Evolutionary conservation across 139 green algal genomes (phyloP), one percentile per base, ranked within the genome.

Genomic region (Tetradesmus obliquus): DNA sequence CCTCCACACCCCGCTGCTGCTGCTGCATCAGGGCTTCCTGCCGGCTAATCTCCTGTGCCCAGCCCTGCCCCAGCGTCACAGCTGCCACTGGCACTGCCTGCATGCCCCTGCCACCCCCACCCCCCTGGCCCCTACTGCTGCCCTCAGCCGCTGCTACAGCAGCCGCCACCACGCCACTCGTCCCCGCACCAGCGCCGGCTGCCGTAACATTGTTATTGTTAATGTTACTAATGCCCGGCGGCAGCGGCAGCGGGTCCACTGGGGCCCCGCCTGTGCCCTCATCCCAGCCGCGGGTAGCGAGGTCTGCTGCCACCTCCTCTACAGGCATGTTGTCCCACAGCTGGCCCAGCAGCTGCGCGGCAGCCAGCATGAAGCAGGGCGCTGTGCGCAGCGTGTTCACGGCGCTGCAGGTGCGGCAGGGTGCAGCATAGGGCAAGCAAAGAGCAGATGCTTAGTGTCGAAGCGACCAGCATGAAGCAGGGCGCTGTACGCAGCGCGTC

Each of bases 11-110:
- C 5, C 80, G 51, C 80, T 85, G 80, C 51, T 57, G 84, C 84
- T 91, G 88, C 24, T 62, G 17, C 54, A 80, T 87, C 19, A 87
- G 17, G 1, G 17, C 20, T 13, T 90, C 69, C 53, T 90, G 86
- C 86, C 86, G 24, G 2, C 71, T 13, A 1, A 90, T 69, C 71
- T 90, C 86, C 22, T n/a, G 3, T 3, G 66, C 53, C 86, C 86
- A 90, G 0, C 22, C 66, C 54, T 55, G 32, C 1, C 86, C 86
- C 9, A 90, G 86, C 15, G 53, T 83, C 53, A 72, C 69, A 24
- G 69, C 66, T 32, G 86, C 86, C 10, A 84, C 86, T 57, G 86
- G 55, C 45, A 90, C 86, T 6, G 20, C 45, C 7, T 69, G 71
- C 69, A 55, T 22, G 2, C 19, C 69, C 17, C 86, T 69, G 19